These are phyloP conservation scores for Lenwebbia sp. DNA, from an alignment of 345 rosid genomes.

Conservation along the genomic window DNA sequence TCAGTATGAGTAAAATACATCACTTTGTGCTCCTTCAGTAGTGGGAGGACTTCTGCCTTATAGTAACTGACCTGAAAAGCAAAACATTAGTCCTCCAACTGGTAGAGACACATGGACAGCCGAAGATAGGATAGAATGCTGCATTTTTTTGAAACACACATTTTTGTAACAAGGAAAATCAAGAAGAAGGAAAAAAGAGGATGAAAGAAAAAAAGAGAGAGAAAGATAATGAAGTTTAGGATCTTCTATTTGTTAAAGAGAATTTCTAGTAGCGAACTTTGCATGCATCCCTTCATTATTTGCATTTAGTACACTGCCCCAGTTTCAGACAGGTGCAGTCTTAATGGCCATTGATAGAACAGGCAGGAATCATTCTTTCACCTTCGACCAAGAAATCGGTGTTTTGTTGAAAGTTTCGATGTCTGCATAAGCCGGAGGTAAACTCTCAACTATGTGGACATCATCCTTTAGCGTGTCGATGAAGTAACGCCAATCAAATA, in stretches of 20 bases:
- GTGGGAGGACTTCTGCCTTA: slow-evolving; percentile 61
- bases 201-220: background rate
- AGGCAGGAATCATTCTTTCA: slow-evolving; percentile 2
- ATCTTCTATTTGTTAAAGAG: background rate
- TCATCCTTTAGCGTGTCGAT: slow-evolving; percentile 69
- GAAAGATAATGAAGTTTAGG: background rate
- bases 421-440: slow-evolving; percentile 54
- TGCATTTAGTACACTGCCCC: background rate
- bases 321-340: background rate
- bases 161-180: background rate
- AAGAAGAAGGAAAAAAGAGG: background rate
- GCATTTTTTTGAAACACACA: background rate
- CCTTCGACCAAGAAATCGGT: slow-evolving; percentile 97
- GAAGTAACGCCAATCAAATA: slow-evolving; percentile 89
- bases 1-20: slow-evolving; percentile 87
- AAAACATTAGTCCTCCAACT: background rate
- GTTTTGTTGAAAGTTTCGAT: slow-evolving; percentile 65
- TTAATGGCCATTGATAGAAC: background rate
- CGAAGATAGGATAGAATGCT: background rate
- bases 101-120: background rate
- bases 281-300: background rate
- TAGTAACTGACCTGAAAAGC: slow-evolving; percentile 72
- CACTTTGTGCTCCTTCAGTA: slow-evolving; percentile 78
- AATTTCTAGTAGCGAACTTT: background rate
- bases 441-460: slow-evolving; percentile 68